Conservation (phyloP, 2,329 filamentous ascomycete genomes). For the Xylaria digitata region DNA sequence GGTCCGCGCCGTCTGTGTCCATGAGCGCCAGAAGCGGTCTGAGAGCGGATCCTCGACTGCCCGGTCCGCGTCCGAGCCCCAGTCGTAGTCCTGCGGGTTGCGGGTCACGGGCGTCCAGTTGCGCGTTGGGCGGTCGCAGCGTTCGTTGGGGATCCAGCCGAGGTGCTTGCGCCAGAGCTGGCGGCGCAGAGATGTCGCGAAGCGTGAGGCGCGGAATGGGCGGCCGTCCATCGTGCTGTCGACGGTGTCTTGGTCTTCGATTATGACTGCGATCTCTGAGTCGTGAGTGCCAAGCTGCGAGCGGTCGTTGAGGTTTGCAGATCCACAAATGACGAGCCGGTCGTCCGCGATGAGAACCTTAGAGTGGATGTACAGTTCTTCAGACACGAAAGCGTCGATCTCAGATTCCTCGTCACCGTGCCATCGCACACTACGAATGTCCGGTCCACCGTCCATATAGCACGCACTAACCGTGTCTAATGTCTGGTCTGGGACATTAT, state of each 20-base stretch:
- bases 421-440: slow-evolving; percentile 71
- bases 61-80: slow-evolving; percentile 73
- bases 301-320: slow-evolving; percentile 92
- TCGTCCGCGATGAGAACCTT: slow-evolving; percentile 94
- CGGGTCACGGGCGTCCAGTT: slow-evolving; percentile 82
- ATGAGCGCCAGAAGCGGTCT: slow-evolving; percentile 75
- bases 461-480: slow-evolving; percentile 83
- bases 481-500: slow-evolving; percentile 63
- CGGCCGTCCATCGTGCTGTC: slow-evolving; percentile 78
- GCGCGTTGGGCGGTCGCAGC: slow-evolving; percentile 71
- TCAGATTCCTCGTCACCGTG: slow-evolving; percentile 65
- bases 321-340: slow-evolving; percentile 84
- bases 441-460: slow-evolving; percentile 83
- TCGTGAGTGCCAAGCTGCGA: slow-evolving; percentile 86
- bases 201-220: slow-evolving; percentile 77
- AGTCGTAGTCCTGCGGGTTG: slow-evolving; percentile 78
- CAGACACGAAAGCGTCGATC: slow-evolving; percentile 70
- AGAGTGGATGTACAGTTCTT: slow-evolving; percentile 80
- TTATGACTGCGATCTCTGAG: slow-evolving; percentile 88
- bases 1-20: slow-evolving; percentile 76
- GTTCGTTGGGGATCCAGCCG: slow-evolving; percentile 81
- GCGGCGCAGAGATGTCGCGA: slow-evolving; percentile 83
- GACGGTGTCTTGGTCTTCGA: slow-evolving; percentile 79
- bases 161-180: slow-evolving; percentile 93
- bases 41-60: slow-evolving; percentile 80